Base-by-base conservation (phyloP, 2,329 filamentous ascomycete species). In the Pseudocercospora crystallina region DNA sequence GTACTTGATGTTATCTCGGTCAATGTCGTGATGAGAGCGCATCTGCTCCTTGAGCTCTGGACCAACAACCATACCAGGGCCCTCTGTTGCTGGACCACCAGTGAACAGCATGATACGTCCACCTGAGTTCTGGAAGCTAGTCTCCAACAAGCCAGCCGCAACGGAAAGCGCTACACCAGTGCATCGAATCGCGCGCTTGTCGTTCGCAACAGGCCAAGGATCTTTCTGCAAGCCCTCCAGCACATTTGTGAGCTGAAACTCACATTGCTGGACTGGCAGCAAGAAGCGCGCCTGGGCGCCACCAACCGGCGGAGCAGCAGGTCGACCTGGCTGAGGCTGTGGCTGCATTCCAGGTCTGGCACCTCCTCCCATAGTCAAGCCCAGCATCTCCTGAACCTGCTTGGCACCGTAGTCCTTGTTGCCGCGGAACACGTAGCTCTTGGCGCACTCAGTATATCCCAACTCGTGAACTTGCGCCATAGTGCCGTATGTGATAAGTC, bases 301-400 rank as follows among this genome's bases (percentile, higher is more conserved):
- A 71, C 89, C 84, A 9, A 87, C 82, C 61, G 87, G 80, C 60
- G 84, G 81, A 35, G 86, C 83, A 8, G 63, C 62, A 40, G 67
- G 68, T 43, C 89, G 84, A 56, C 89, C 89, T 40, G 88, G 85
- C 58, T 85, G 84, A 44, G 88, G 85, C 58, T 85, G 84, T 52
- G 83, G 83, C 72, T 87, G 83, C 67, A 80, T 72, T 47, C 83
- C 84, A 17, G 90, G 90, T 59, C 94, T 84, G 57, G 90, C 71
- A 32, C 84, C 83, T 17, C 87, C 78, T 14, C 86, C 81, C 41
- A 85, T 79, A 5, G 60, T 54, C 47, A 96, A 79, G 26, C 91
- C 94, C 43, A 99, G 85, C 94, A 99, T 99, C 68, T 99, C 94
- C 72, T 97, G 92, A n/a, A 99, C 90, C 70, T 97, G 91, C 76